Conservation (phyloP, 2,329 filamentous ascomycete species). For the Botryosphaeria dothidea region DNA sequence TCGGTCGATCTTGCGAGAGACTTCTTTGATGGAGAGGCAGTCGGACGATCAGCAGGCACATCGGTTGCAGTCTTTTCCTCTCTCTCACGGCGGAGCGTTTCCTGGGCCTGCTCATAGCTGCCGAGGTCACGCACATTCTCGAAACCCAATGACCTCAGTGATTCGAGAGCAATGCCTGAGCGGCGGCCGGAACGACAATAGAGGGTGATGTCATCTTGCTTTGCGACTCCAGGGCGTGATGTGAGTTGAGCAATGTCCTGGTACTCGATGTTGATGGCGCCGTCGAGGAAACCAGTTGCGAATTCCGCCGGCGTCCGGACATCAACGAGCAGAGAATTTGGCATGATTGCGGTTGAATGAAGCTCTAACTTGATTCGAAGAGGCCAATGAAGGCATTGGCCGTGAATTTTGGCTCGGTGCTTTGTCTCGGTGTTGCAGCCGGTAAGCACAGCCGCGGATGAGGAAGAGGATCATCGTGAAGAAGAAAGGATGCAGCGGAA, state of each 20-base stretch:
- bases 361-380: background rate
- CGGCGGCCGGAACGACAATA: conserved; percentile 40
- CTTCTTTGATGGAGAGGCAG: conserved; percentile 21
- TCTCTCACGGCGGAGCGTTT: conserved; percentile 31
- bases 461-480: too few species aligned
- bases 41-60: conserved; percentile 7
- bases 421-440: background rate
- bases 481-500: too few species aligned
- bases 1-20: conserved; percentile 27
- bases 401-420: background rate
- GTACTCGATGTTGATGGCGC: conserved; percentile 41
- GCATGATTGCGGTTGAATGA: background rate
- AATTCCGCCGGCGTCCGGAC: conserved; percentile 40
- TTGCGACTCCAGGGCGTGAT: conserved; percentile 21
- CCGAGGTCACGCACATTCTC: conserved; percentile 36
- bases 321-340: conserved; percentile 31
- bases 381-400: background rate
- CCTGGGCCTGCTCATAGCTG: conserved; percentile 35
- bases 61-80: conserved; percentile 23
- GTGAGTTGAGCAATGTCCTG: conserved; percentile 32
- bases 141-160: conserved; percentile 33
- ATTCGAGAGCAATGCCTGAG: conserved; percentile 34
- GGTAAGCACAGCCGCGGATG: too few species aligned
- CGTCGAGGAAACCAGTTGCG: conserved; percentile 32
- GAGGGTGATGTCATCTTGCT: conserved; percentile 35